phyloP scores from a whole-genome alignment of 805 yeast genomes.

The Candida ficus region DNA sequence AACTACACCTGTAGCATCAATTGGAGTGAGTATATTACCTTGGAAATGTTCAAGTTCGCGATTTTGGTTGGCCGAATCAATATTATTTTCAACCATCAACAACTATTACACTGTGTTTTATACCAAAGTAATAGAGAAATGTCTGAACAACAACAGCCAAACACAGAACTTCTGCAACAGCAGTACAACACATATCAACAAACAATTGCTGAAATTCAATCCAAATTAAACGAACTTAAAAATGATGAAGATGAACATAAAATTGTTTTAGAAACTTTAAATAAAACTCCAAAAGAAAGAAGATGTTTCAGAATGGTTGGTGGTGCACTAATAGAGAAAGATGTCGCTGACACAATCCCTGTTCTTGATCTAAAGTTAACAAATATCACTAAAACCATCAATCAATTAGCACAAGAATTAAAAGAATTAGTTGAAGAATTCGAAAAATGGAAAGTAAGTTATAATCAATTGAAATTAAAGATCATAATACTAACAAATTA shows the following conservation, averaged over 20 bases:
- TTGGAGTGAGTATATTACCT: too few species aligned
- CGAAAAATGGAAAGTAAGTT: slow-evolving; percentile 35
- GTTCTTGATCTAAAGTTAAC: slow-evolving; percentile 50
- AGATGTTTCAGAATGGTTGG: slow-evolving; percentile 92
- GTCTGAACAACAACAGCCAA: slow-evolving; percentile 4
- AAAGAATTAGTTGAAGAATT: slow-evolving; percentile 32
- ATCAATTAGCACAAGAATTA: slow-evolving; percentile 30
- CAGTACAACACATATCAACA: slow-evolving; percentile 49
- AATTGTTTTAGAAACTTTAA: slow-evolving; percentile 55
- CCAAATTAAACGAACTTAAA: slow-evolving; percentile 43
- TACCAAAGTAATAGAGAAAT: background rate
- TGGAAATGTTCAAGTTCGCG: too few species aligned
- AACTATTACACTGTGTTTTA: too few species aligned
- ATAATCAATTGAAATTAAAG: too few species aligned
- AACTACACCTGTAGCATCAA: too few species aligned
- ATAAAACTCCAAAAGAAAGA: slow-evolving; percentile 49
- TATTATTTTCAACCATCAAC: background rate
- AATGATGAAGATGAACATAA: slow-evolving; percentile 43
- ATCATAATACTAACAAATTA: slow-evolving; percentile 5
- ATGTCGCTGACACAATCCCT: slow-evolving; percentile 70
- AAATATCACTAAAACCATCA: slow-evolving; percentile 38
- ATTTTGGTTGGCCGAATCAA: too few species aligned
- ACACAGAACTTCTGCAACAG: slow-evolving; percentile 35
- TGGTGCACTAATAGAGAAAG: slow-evolving; percentile 80
- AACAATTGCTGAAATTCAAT: slow-evolving; percentile 39